Base-by-base conservation (phyloP, 306 rosid genomes). In the Prunus mira region DNA sequence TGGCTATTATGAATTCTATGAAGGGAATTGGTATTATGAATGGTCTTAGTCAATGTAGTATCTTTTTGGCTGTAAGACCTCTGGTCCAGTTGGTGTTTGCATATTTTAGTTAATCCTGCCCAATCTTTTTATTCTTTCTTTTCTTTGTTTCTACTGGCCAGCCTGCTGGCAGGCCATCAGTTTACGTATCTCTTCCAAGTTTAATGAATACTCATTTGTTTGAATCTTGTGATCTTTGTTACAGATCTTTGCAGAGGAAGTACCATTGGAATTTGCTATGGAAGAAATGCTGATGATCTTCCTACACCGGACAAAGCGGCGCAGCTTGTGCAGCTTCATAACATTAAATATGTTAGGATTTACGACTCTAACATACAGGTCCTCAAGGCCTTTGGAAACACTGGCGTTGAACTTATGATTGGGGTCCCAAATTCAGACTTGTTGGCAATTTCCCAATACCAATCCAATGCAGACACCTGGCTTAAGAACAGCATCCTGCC, bases 221-320 rank as follows among this genome's bases (percentile, higher is more conserved):
- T 41, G 54, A 73, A n/a, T 68, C 24, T 76, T 46, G 25, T 62
- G 78, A 67, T 65, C 49, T 45, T 41, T 66, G 54, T 65, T 71
- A 41, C 87, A 95, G 97, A 85, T 83, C 71, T 79, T 49, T 92
- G 97, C 86, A 69, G 83, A 20, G 99, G 92, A 82, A 95, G 99
- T 78, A 84, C 76, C 43, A 69, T 95, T 47, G 99, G 99, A 77
- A 86, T 95, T 60, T 95, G 99, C 85, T 95, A 95, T 77, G 99
- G 99, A 83, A 83, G 99, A 87, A 92, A 83, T 67, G 99, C 98
- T 2, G 99, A 95, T 78, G 99, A 95, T 84, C 93, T 95, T 74
- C 99, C 99, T 46, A 89, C 97, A 52, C 97, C 97, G 14, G 96
- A 92, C 76, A 95, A 92, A 88, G 99, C 90, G 65, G 96, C 89